phyloP scores from a whole-genome alignment of 1,139 yeast genomes.

The Suhomyces yuchorum region DNA sequence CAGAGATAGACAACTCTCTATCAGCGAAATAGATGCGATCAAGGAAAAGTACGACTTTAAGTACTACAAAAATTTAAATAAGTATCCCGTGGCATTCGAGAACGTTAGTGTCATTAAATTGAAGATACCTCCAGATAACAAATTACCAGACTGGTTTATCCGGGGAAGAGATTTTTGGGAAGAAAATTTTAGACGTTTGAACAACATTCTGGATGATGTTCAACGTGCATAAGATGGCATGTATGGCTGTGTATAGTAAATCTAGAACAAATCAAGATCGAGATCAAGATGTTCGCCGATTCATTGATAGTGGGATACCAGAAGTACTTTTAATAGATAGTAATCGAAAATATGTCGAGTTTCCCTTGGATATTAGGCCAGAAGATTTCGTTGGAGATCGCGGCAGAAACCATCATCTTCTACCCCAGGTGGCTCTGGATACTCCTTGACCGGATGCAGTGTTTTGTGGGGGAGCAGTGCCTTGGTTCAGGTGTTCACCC shows the following conservation, averaged over 20 bases:
- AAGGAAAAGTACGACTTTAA: constrained; percentile 34
- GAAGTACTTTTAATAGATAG: background rate
- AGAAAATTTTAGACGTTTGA: constrained; percentile 5
- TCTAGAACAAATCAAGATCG: background rate
- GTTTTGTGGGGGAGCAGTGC: background rate
- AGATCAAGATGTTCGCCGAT: no score
- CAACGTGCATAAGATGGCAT: background rate
- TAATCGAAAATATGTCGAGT: no score
- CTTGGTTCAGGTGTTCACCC: constrained; percentile 7
- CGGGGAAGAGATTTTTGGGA: constrained; percentile 69
- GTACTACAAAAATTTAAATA: constrained; percentile 41
- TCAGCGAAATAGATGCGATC: constrained; percentile 25
- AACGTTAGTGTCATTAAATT: constrained; percentile 46
- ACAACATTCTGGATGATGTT: constrained; percentile 3
- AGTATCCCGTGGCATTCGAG: constrained; percentile 33
- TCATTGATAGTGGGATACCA: background rate
- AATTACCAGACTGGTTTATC: constrained; percentile 73
- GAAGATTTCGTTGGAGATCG: no score
- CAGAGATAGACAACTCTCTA: constrained; percentile 10
- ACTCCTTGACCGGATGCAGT: background rate
- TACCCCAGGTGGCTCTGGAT: constrained; percentile 34
- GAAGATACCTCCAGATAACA: constrained; percentile 60
- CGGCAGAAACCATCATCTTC: no score
- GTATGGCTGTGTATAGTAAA: background rate
- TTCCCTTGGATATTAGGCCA: no score